These are phyloP conservation scores for Austroboletus sp. DNA, from an alignment of 1,284 basidiomycete genomes.

Conservation along the genomic window DNA sequence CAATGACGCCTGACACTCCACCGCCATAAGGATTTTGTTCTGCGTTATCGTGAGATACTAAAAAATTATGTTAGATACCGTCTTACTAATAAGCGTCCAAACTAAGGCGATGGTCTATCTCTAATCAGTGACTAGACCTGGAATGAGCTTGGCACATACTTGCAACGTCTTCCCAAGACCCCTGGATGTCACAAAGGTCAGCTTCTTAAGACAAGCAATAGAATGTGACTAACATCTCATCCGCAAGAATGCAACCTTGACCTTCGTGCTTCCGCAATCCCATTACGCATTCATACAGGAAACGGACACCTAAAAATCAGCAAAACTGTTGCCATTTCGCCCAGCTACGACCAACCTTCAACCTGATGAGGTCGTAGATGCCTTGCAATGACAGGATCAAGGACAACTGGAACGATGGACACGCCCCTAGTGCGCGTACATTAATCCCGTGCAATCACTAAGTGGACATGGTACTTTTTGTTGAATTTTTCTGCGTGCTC, in stretches of 20 bases:
- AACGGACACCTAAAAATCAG: conserved; percentile 57
- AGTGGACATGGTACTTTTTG: conserved; percentile 48
- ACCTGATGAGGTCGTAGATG: conserved; percentile 85
- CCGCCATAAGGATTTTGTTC: conserved; percentile 80
- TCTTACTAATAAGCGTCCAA: conserved; percentile 81
- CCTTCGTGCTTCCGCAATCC: conserved; percentile 84
- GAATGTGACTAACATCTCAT: conserved; percentile 70
- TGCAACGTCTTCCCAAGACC: conserved; percentile 92
- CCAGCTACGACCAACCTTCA: conserved; percentile 52
- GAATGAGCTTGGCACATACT: conserved; percentile 31
- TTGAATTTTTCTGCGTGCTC: conserved; percentile 65
- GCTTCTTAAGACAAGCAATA: conserved; percentile 1
- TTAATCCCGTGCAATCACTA: conserved; percentile 10
- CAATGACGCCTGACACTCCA: conserved; percentile 46
- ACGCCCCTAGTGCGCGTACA: conserved; percentile 38
- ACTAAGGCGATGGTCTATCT: conserved; percentile 77
- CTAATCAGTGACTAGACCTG: conserved; percentile 3
- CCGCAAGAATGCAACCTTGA: conserved; percentile 91
- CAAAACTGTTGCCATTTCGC: neutral
- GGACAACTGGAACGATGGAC: conserved; percentile 76
- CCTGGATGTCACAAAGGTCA: conserved; percentile 42
- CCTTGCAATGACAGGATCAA: conserved; percentile 82
- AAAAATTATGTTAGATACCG: neutral
- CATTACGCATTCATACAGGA: conserved; percentile 96
- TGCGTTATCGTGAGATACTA: conserved; percentile 28